These are phyloP conservation scores for Cryptococcus maquisensis DNA, from an alignment of 1,284 basidiomycete genomes.

Conservation along the genomic window DNA sequence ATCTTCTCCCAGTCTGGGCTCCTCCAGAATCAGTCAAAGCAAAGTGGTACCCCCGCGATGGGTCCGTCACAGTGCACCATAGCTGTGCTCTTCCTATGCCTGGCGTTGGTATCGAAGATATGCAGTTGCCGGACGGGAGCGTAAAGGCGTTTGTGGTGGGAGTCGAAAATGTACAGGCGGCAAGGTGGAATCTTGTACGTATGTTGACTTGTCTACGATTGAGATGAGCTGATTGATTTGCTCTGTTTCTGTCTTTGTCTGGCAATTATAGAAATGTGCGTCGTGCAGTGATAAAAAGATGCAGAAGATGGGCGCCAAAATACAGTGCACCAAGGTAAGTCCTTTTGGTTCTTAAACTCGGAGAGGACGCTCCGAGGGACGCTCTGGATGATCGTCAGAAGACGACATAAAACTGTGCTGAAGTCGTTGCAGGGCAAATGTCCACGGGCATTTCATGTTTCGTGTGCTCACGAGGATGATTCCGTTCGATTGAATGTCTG, in stretches of 20 bases:
- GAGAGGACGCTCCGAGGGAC: no score
- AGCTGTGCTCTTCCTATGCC: conserved; percentile 72
- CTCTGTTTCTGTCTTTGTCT: not conserved
- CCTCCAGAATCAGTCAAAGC: conserved; percentile 21
- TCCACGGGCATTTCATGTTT: conserved; percentile 86
- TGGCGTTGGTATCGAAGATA: conserved; percentile 76
- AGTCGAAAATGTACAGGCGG: conserved; percentile 77
- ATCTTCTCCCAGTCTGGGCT: conserved; percentile 58
- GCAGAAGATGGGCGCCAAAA: conserved; percentile 78
- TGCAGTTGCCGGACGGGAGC: conserved; percentile 41
- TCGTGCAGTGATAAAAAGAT: conserved; percentile 65
- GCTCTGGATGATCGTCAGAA: no score
- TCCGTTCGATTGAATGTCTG: conserved; percentile 14
- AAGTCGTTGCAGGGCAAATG: conserved; percentile 62
- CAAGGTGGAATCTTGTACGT: conserved; percentile 81
- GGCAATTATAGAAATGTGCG: conserved; percentile 68
- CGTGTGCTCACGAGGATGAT: conserved; percentile 61
- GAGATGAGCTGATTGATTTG: not conserved
- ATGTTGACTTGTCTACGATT: not conserved
- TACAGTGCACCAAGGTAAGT: conserved; percentile 79
- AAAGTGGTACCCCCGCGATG: conserved; percentile 17
- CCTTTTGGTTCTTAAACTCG: no score
- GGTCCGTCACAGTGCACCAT: conserved; percentile 56
- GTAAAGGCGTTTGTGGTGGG: conserved; percentile 58
- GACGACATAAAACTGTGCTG: no score